Conservation (phyloP, 2,329 filamentous ascomycete species). For the Pestalotiopsis sp. region DNA sequence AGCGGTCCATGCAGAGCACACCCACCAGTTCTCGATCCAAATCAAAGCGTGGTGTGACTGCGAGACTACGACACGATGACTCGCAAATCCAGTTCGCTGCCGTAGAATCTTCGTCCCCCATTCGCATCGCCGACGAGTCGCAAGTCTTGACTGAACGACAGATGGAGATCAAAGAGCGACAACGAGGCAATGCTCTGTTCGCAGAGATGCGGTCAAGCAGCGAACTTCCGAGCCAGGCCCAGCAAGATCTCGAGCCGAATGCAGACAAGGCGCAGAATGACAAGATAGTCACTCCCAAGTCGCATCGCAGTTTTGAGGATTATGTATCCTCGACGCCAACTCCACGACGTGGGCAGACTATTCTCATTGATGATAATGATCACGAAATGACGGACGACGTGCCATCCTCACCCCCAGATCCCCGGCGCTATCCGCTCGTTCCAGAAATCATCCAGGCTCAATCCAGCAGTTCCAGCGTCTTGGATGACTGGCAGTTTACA, state of each 20-base stretch:
- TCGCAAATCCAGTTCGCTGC: constrained; percentile 79
- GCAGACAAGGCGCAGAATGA: constrained; percentile 21
- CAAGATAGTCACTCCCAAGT: constrained; percentile 47
- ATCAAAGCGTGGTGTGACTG: constrained; percentile 42
- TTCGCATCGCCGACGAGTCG: constrained; percentile 57
- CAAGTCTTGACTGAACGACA: constrained; percentile 80
- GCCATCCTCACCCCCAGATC: constrained; percentile 61
- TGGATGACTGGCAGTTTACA: constrained; percentile 54
- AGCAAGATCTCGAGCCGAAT: constrained; percentile 7
- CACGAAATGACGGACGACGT: constrained; percentile 50
- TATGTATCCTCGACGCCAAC: constrained; percentile 63
- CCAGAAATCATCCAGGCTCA: constrained; percentile 51
- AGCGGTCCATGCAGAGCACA: constrained; percentile 23
- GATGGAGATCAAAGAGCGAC: constrained; percentile 74
- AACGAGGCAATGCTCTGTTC: constrained; percentile 70
- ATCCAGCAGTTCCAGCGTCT: constrained; percentile 40
- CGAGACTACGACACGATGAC: constrained; percentile 72
- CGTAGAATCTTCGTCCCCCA: constrained; percentile 61
- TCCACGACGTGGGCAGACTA: constrained; percentile 54
- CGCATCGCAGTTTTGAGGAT: constrained; percentile 45
- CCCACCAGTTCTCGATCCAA: constrained; percentile 27
- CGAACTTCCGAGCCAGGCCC: constrained; percentile 20
- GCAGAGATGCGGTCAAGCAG: constrained; percentile 63
- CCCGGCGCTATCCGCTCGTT: constrained; percentile 52
- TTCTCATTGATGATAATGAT: constrained; percentile 45